Evolutionary conservation across 106 monocot species (phyloP), one percentile per base, ranked within the genome.

Genomic region (Alisma plantagoaquatica): DNA sequence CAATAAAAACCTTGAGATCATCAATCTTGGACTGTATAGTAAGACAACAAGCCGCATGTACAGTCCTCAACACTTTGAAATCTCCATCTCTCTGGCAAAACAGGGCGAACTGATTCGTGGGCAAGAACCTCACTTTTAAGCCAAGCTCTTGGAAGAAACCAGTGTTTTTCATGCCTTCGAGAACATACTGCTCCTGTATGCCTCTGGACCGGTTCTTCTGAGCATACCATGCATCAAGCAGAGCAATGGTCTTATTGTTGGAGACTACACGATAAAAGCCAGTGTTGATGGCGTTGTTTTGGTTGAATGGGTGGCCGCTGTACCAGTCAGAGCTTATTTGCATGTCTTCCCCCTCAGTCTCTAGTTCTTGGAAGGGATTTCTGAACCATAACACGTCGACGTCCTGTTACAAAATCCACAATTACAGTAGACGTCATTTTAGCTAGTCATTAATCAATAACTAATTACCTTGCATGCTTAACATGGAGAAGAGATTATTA

Each of bases 101-200:
- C 11, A 80, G 77, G 21, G 73, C 73, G 41, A 86, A 81, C 59
- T 71, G 61, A 2, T 38, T 29, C 1, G 73, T 70, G 35, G 77
- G 77, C 32, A 86, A 56, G 64, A 60, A 86, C 46, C 77, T 73
- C 23, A 77, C 74, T 35, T 30, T 81, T 61, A 86, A 33, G 21
- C 64, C 66, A 23, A 80, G 41, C 41, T 55, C 22, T 2, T 24
- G 19, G 18, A 81, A 68, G 3, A 26, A 31, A n/a, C 86, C 86
- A 14, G 64, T 30, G 7, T 23, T 12, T 23, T 48, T 77, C 76
- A 80, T 69, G 21, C 23, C 4, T 18, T 8, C 3, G 10, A 88
- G 73, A 62, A 88, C 72, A 52, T 88, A 82, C 46, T 88, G 87
- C 29, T 82, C 78, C 43, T 88, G 82, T 66, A 8, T 17, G 10